phyloP scores from a whole-genome alignment of 208 protist species.

The Leishmania braziliensis region DNA sequence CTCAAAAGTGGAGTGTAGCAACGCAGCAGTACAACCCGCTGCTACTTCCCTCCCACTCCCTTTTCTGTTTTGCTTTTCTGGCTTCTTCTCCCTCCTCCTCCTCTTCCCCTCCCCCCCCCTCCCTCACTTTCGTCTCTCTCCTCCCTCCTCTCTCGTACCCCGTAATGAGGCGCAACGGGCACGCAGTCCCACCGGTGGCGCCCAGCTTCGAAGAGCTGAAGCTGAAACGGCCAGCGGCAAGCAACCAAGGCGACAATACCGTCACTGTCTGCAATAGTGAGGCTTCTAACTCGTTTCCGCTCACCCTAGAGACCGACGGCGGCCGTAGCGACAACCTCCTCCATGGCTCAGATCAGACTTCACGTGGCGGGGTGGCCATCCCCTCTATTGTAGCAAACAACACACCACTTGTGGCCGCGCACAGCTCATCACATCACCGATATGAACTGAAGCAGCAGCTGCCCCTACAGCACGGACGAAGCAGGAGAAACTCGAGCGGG shows the following conservation, averaged over 20 bases:
- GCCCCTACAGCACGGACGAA: neutral
- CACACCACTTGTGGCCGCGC: neutral
- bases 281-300: neutral
- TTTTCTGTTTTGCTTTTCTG: neutral
- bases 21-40: too few relatives aligned
- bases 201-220: slow-evolving; percentile 26
- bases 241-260: neutral
- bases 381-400: neutral
- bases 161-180: slow-evolving; percentile 22
- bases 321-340: neutral
- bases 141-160: neutral
- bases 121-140: too few relatives aligned
- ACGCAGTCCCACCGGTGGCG: slow-evolving; percentile 5
- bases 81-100: neutral
- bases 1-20: too few relatives aligned
- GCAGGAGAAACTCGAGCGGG: neutral
- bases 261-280: neutral
- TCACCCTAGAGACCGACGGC: neutral
- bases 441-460: neutral
- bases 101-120: too few relatives aligned
- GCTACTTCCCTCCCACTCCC: too few relatives aligned
- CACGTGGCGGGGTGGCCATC: neutral
- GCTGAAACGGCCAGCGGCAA: slow-evolving; percentile 1
- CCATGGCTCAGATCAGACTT: neutral
- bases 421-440: neutral